Evolutionary conservation across 345 rosid genomes (phyloP).

Genomic region (Murraya koenigii): DNA sequence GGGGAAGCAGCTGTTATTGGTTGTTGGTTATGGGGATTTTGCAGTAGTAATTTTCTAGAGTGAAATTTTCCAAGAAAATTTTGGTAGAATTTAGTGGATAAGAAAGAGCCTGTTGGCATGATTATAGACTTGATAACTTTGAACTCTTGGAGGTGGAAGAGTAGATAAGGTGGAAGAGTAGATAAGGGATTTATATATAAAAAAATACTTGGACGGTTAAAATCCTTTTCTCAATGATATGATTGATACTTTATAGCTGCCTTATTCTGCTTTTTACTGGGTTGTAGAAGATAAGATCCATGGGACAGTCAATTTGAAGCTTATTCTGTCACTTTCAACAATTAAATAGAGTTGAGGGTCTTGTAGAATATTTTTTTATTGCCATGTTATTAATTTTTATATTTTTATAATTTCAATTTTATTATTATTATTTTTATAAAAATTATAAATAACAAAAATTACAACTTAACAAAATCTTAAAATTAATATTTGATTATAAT

Average conservation of each 20-base stretch:
- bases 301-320: neutral
- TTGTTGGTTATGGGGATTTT: slow-evolving; percentile 13
- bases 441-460: no score
- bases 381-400: no score
- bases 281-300: neutral
- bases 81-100: slow-evolving; percentile 10
- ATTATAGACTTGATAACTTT: neutral
- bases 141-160: neutral
- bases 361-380: no score
- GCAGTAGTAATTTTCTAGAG: slow-evolving; percentile 36
- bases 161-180: neutral
- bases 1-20: slow-evolving; percentile 17
- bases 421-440: no score
- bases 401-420: no score
- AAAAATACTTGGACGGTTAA: neutral
- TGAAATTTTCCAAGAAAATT: slow-evolving; percentile 2
- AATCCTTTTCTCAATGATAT: neutral
- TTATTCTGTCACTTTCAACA: neutral
- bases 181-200: neutral
- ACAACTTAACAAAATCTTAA: no score
- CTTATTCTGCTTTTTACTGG: neutral
- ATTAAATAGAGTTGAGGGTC: no score
- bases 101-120: slow-evolving; percentile 2
- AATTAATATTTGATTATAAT: neutral
- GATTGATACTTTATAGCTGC: neutral